Percentiles rank a stretch among this genome's conserved stretches.
Conservation (phyloP, 2,329 filamentous ascomycete species). For the Trichoderma sp. region DNA sequence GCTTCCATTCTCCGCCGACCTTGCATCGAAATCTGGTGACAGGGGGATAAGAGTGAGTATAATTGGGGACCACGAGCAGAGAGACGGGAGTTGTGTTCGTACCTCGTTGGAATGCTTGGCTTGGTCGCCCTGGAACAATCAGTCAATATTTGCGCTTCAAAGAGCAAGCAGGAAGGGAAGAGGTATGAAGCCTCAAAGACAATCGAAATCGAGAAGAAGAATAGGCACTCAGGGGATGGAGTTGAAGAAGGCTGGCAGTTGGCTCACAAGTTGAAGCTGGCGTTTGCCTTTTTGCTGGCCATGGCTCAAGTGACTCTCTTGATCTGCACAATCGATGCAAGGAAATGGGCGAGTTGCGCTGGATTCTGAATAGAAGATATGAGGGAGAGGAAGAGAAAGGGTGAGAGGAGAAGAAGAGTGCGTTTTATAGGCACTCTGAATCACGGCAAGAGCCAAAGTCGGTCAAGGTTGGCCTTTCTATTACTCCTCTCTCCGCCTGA, state of each 20-base stretch:
- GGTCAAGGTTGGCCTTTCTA: background rate
- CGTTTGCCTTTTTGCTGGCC: background rate
- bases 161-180: background rate
- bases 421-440: background rate
- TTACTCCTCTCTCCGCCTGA: background rate
- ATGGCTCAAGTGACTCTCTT: background rate
- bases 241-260: background rate
- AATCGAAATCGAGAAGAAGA: background rate
- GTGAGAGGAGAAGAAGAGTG: background rate
- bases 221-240: background rate
- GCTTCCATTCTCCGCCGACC: slow-evolving; percentile 37
- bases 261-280: background rate
- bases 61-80: background rate
- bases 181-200: background rate
- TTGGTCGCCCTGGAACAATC: slow-evolving; percentile 16
- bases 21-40: slow-evolving; percentile 34
- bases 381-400: background rate
- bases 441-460: background rate
- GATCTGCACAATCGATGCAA: background rate
- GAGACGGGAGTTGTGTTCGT: background rate
- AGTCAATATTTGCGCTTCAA: background rate
- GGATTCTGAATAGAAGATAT: accelerated
- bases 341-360: background rate
- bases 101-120: slow-evolving; percentile 19
- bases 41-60: background rate